Conservation (phyloP, 1,139 yeast species). For the Candida sp. region DNA sequence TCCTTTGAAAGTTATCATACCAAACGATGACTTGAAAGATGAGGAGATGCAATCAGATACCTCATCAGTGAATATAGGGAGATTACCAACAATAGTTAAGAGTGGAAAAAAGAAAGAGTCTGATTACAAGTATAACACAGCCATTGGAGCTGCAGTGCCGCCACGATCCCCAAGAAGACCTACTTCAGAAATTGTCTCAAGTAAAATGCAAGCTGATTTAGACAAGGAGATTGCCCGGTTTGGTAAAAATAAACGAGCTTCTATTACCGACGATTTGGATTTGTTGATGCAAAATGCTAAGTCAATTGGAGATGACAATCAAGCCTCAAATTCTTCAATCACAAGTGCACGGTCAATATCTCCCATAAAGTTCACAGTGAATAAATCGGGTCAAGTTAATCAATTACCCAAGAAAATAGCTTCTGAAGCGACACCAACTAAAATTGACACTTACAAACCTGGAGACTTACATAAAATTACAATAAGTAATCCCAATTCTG, state of each 20-base stretch:
- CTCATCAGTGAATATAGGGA: slow-evolving; percentile 11
- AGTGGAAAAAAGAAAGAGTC: slow-evolving; percentile 16
- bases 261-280: slow-evolving; percentile 36
- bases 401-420: not conserved
- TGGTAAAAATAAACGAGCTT: not conserved
- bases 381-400: not conserved
- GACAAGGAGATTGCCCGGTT: slow-evolving; percentile 11
- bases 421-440: not conserved
- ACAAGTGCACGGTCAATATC: not conserved
- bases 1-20: not conserved
- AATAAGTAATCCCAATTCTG: too few species aligned
- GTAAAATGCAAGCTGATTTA: slow-evolving; percentile 8
- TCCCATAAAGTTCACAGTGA: not conserved
- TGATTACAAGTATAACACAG: slow-evolving; percentile 29
- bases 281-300: slow-evolving; percentile 39
- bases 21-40: slow-evolving; percentile 1
- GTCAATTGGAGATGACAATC: slow-evolving; percentile 12
- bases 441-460: not conserved
- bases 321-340: not conserved
- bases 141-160: slow-evolving; percentile 38
- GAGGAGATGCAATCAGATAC: slow-evolving; percentile 1
- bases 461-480: not conserved
- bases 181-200: slow-evolving; percentile 24
- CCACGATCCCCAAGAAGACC: slow-evolving; percentile 42
- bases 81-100: slow-evolving; percentile 11